A percentile compares a stretch with the other conserved stretches of the same genome.
These are phyloP conservation scores for Phytophthora vignae DNA, from an alignment of 352 stramenopile genomes.

Conservation along the genomic window DNA sequence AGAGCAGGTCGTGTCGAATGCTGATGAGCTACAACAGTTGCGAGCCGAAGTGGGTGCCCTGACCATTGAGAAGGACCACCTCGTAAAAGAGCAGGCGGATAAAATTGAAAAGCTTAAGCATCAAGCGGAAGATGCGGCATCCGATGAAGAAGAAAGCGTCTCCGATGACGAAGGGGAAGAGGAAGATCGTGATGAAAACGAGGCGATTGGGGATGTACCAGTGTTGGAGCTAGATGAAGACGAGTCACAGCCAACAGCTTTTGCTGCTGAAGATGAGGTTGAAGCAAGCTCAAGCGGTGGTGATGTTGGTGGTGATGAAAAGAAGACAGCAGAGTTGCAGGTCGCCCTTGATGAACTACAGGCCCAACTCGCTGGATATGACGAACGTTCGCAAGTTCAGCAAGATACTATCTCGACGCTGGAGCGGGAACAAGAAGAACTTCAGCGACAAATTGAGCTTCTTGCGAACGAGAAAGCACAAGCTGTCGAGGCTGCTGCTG, in stretches of 20 bases:
- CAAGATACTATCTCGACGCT: constrained; percentile 25
- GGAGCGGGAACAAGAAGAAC: constrained; percentile 15
- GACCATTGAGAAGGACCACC: constrained; percentile 29
- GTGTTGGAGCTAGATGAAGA: constrained; percentile 24
- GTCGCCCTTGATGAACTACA: constrained; percentile 17
- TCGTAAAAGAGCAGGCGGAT: constrained; percentile 30
- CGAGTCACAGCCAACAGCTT: constrained; percentile 8
- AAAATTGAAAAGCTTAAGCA: constrained; percentile 32
- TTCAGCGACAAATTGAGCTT: constrained; percentile 17
- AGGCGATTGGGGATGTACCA: constrained; percentile 19
- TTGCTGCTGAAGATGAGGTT: constrained; percentile 29
- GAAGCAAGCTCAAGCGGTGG: neutral
- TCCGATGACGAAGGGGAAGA: neutral
- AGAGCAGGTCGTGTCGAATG: constrained; percentile 32
- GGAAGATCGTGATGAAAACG: constrained; percentile 8
- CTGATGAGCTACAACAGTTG: constrained; percentile 37
- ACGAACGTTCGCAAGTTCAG: constrained; percentile 24
- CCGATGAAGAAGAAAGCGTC: neutral
- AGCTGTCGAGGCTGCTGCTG: constrained; percentile 1
- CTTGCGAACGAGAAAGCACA: constrained; percentile 22
- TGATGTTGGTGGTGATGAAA: constrained; percentile 1
- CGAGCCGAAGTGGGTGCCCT: constrained; percentile 33
- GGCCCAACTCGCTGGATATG: constrained; percentile 9
- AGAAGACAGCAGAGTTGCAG: constrained; percentile 17
- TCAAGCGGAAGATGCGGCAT: constrained; percentile 16